Evolutionary conservation across 331 rosid species (phyloP), one percentile per base, ranked within the genome.

Genomic region (Erythrophleum ivorense): DNA sequence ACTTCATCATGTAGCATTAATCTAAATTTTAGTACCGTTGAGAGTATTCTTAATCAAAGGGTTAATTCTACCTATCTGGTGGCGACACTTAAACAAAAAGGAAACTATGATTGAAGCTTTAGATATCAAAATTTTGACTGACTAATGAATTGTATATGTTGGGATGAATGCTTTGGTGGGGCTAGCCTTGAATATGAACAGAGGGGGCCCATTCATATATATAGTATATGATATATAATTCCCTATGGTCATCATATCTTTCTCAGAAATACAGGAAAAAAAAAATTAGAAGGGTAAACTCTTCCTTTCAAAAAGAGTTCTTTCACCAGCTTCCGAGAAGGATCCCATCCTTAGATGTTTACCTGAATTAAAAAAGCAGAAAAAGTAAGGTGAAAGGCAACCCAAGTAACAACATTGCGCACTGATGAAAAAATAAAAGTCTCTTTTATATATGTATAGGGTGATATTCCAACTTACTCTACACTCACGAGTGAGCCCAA

Each of bases 111-210:
- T 73, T 46, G 36, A 31, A 67, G 76, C 2, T 80, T 82, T 67
- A 36, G 79, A 60, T 81, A 69, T 77, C 78, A 84, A 77, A 81
- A 60, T 52, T 77, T 81, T 83, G 87, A 78, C 85, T 60, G 80
- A n/a, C 62, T 63, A 73, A 77, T 80, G 77, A 69, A 74, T 59
- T 36, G 55, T 85, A 75, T 76, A 33, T 72, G 63, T 73, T 78
- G 85, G 81, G 73, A 80, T 77, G 80, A 76, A 84, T 58, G 85
- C 60, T 76, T 77, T 62, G 79, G 84, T 81, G 82, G 88, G 90
- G 82, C 74, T 50, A 71, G 72, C 77, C 15, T 29, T 43, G 36
- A 60, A 38, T 41, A 73, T 54, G 75, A 7, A 34, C 46, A 49
- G 75, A 41, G 21, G 65, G 62, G 46, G 81, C n/a, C 73, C 54